These are phyloP conservation scores for Euphorbia pulcherrima DNA, from an alignment of 345 rosid species.

Conservation along the genomic window DNA sequence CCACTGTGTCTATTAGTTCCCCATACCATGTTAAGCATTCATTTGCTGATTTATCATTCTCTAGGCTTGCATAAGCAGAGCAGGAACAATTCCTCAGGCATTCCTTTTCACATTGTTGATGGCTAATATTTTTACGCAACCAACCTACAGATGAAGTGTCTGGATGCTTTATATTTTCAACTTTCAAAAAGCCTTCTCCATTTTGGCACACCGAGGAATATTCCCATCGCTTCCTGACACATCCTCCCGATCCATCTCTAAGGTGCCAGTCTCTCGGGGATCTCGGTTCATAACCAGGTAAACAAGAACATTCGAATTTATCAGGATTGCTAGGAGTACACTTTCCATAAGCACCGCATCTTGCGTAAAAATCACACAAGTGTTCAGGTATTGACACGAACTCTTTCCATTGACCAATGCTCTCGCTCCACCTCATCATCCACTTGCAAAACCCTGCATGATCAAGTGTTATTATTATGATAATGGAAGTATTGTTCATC, in stretches of 20 bases:
- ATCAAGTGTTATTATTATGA: neutral
- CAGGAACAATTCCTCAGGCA: slow-evolving; percentile 12
- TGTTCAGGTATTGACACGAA: neutral
- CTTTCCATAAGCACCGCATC: slow-evolving; percentile 10
- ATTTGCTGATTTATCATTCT: neutral
- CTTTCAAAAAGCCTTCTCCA: slow-evolving; percentile 21
- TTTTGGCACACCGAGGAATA: neutral
- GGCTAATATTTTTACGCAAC: slow-evolving; percentile 2
- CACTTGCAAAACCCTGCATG: slow-evolving; percentile 9
- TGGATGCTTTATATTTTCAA: slow-evolving; percentile 5
- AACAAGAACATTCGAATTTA: slow-evolving; percentile 10
- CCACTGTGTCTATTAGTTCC: slow-evolving; percentile 12
- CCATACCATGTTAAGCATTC: slow-evolving; percentile 9
- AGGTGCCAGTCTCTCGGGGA: slow-evolving; percentile 2
- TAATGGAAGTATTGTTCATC: neutral
- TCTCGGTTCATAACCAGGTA: slow-evolving; percentile 14
- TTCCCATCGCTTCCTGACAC: slow-evolving; percentile 3
- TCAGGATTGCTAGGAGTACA: slow-evolving; percentile 3
- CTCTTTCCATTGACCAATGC: slow-evolving; percentile 3
- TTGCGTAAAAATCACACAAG: slow-evolving; percentile 4
- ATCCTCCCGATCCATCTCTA: slow-evolving; percentile 10
- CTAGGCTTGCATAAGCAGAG: slow-evolving; percentile 4
- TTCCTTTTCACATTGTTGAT: neutral
- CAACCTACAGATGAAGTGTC: slow-evolving; percentile 10
- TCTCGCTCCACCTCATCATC: slow-evolving; percentile 1